Percentiles rank a stretch among this genome's conserved stretches.
Conservation (phyloP, 164 flowering plant species). For the Aristolochia californica region DNA sequence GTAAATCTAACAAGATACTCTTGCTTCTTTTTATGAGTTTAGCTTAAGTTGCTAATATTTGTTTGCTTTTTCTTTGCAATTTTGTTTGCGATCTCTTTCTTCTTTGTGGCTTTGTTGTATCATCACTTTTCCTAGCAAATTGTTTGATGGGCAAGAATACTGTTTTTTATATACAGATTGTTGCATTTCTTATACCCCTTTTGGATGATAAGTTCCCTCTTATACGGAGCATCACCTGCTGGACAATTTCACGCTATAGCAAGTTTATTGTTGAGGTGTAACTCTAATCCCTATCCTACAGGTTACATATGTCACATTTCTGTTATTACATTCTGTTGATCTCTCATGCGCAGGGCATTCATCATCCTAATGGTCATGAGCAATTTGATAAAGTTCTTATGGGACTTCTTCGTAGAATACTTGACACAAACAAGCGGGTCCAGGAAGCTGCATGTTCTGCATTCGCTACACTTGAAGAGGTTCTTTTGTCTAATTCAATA, state of each 20-base stretch:
- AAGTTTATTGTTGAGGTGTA: slow-evolving; percentile 87
- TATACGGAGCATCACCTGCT: slow-evolving; percentile 93
- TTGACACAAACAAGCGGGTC: slow-evolving; percentile 88
- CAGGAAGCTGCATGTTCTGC: slow-evolving; percentile 99
- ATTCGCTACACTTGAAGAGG: slow-evolving; percentile 99
- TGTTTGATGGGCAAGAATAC: too few species aligned
- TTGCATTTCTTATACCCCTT: slow-evolving; percentile 77
- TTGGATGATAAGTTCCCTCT: slow-evolving; percentile 96
- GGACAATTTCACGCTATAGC: slow-evolving; percentile 98
- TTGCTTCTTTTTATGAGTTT: too few species aligned
- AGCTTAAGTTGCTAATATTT: too few species aligned
- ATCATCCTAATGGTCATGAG: slow-evolving; percentile 66
- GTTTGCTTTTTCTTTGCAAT: not conserved
- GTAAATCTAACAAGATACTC: too few species aligned
- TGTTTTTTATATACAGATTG: slow-evolving; percentile 62
- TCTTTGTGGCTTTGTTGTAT: not conserved
- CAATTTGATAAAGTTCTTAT: slow-evolving; percentile 77
- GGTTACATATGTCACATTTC: too few species aligned
- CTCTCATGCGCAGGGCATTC: slow-evolving; percentile 44
- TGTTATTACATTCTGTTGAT: not conserved
- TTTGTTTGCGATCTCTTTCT: not conserved
- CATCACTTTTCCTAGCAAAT: too few species aligned
- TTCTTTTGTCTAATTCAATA: slow-evolving; percentile 11
- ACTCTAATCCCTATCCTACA: not conserved
- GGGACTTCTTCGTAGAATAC: slow-evolving; percentile 77